phyloP scores from a whole-genome alignment of 2,329 filamentous ascomycete genomes.

The Fonsecaea pedrosoi region DNA sequence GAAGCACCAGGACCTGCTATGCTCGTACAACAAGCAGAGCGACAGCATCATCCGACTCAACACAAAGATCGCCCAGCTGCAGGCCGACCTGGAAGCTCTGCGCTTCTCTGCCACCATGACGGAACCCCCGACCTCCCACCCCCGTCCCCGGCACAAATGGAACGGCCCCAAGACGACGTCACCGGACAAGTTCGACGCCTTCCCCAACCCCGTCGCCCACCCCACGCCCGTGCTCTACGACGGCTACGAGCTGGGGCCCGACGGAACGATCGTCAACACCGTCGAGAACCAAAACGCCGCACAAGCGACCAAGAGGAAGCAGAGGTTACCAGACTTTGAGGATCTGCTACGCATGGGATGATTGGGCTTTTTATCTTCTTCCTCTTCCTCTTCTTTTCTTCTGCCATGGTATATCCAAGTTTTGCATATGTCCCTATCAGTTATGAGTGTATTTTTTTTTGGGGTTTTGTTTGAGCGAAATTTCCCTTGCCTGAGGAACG shows the following conservation, averaged over 20 bases:
- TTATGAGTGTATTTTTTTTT: neutral
- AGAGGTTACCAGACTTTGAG: conserved; percentile 2
- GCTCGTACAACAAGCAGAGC: conserved; percentile 41
- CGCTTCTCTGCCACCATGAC: conserved; percentile 1
- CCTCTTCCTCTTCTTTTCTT: too few species aligned
- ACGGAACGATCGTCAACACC: conserved; percentile 11
- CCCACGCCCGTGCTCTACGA: conserved; percentile 16
- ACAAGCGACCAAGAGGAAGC: neutral
- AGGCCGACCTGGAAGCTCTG: conserved; percentile 18
- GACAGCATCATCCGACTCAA: conserved; percentile 26
- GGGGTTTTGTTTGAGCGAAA: neutral
- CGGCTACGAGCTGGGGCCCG: conserved; percentile 16
- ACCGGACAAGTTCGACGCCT: conserved; percentile 33
- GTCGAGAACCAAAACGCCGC: neutral
- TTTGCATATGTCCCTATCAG: too few species aligned
- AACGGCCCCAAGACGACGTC: neutral
- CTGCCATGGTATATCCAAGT: too few species aligned
- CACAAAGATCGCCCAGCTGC: conserved; percentile 22
- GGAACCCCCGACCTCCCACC: neutral
- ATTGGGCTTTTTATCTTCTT: neutral
- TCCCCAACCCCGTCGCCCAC: conserved; percentile 11
- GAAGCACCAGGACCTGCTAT: conserved; percentile 41
- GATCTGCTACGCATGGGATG: conserved; percentile 4
- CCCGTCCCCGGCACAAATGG: neutral
- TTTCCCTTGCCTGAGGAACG: neutral